Conservation (phyloP, 129 eudicot species). For the Lonicera japonica region DNA sequence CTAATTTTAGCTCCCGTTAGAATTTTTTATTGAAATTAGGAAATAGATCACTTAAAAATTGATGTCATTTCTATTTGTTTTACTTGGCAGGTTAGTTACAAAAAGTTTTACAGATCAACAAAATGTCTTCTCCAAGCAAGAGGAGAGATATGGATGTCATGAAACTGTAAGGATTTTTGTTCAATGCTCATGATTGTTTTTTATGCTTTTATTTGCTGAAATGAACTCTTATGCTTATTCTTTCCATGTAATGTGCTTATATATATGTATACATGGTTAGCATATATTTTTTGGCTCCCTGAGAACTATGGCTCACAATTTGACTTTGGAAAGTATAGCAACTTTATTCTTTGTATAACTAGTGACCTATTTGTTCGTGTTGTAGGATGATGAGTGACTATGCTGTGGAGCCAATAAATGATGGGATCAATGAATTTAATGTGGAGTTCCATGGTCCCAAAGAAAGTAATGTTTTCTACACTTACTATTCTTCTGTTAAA, state of each 20-base stretch:
- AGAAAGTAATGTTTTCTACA: slow-evolving; percentile 53
- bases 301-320: neutral
- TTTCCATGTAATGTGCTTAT: neutral
- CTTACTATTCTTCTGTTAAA: neutral
- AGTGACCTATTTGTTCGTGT: slow-evolving; percentile 20
- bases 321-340: neutral
- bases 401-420: slow-evolving; percentile 81
- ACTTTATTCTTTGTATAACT: neutral
- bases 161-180: slow-evolving; percentile 61
- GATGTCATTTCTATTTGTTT: slow-evolving; percentile 1
- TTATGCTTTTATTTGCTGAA: too few species aligned
- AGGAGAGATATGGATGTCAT: slow-evolving; percentile 90
- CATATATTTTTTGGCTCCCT: neutral
- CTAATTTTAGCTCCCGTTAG: too few species aligned
- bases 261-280: too few species aligned
- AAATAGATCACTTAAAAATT: neutral
- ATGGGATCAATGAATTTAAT: slow-evolving; percentile 75
- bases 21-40: too few species aligned
- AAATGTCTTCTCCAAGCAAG: slow-evolving; percentile 83
- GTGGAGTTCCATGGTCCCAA: slow-evolving; percentile 95
- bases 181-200: neutral
- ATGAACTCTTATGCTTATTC: neutral
- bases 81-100: slow-evolving; percentile 21
- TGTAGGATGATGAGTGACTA: slow-evolving; percentile 98
- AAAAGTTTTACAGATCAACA: neutral